Percentiles rank a stretch among this genome's conserved stretches.
These are phyloP conservation scores for Psilocybe cubensis DNA, from an alignment of 768 basidiomycete genomes.

Conservation along the genomic window DNA sequence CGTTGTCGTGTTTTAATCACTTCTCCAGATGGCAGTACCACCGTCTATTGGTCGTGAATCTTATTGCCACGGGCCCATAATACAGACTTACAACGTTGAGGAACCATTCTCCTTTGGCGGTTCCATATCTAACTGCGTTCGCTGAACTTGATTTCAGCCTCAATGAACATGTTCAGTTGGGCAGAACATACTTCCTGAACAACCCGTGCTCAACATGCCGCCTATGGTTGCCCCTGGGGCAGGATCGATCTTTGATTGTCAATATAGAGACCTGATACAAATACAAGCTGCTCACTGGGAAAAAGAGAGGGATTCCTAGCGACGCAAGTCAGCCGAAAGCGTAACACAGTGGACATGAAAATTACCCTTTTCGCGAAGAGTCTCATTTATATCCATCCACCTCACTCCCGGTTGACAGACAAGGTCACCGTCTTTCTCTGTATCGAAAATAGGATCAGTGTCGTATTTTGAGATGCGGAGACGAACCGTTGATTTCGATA, in stretches of 20 bases:
- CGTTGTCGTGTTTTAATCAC: conserved; percentile 87
- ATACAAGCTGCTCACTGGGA: conserved; percentile 57
- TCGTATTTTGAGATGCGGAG: too few species aligned
- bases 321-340: too few species aligned
- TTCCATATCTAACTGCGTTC: conserved; percentile 86
- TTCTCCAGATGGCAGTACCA: conserved; percentile 86
- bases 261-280: not conserved
- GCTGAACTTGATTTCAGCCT: conserved; percentile 37
- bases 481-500: conserved; percentile 67
- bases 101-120: conserved; percentile 91
- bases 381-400: conserved; percentile 77
- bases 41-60: conserved; percentile 56
- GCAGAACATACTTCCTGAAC: conserved; percentile 74
- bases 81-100: conserved; percentile 71
- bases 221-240: conserved; percentile 83
- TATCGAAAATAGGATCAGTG: not conserved
- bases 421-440: conserved; percentile 72
- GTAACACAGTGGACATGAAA: not conserved
- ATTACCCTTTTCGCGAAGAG: conserved; percentile 60
- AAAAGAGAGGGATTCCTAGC: conserved; percentile 77
- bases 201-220: conserved; percentile 87
- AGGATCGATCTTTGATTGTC: conserved; percentile 61
- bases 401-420: conserved; percentile 74
- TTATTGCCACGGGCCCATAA: too few species aligned
- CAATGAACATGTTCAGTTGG: too few species aligned